Evolutionary conservation across 2,329 filamentous ascomycete species (phyloP).

Genomic region (Paraphoma chrysanthemicola): DNA sequence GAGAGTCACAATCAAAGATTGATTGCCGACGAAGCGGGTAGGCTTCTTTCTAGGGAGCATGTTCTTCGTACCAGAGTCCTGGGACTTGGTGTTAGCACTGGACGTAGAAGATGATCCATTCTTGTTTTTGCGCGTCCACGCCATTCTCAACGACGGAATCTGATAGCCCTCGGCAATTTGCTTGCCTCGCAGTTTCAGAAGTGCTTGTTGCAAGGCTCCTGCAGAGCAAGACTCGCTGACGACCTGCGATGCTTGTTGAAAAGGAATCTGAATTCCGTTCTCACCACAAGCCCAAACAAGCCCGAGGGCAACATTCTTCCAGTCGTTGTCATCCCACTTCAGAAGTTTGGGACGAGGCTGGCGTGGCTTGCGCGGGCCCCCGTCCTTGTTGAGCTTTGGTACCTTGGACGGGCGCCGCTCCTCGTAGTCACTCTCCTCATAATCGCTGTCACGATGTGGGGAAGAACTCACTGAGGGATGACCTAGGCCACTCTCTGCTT

Average conservation of each 20-base stretch:
- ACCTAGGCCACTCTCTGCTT: background rate
- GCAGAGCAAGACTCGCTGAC: slow-evolving; percentile 31
- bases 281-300: slow-evolving; percentile 42
- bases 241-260: slow-evolving; percentile 34
- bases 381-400: slow-evolving; percentile 37
- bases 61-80: slow-evolving; percentile 1
- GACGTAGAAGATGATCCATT: slow-evolving; percentile 1
- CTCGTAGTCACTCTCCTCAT: slow-evolving; percentile 20
- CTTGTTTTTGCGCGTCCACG: slow-evolving; percentile 29
- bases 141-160: slow-evolving; percentile 31
- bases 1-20: slow-evolving; percentile 15
- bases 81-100: slow-evolving; percentile 10
- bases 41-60: slow-evolving; percentile 10
- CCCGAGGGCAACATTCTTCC: slow-evolving; percentile 34
- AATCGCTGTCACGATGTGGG: slow-evolving; percentile 15
- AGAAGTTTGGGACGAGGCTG: slow-evolving; percentile 35
- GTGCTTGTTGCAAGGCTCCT: slow-evolving; percentile 41
- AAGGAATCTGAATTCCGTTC: slow-evolving; percentile 35
- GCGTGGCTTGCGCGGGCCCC: slow-evolving; percentile 36
- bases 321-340: slow-evolving; percentile 40
- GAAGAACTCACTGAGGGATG: slow-evolving; percentile 17
- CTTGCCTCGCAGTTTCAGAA: slow-evolving; percentile 38
- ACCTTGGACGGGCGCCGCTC: slow-evolving; percentile 16
- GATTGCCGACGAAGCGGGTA: slow-evolving; percentile 7
- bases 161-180: slow-evolving; percentile 26